Evolutionary conservation across 345 rosid genomes (phyloP), one percentile per base, ranked within the genome.

Genomic region (Chamaenerion angustifolium): DNA sequence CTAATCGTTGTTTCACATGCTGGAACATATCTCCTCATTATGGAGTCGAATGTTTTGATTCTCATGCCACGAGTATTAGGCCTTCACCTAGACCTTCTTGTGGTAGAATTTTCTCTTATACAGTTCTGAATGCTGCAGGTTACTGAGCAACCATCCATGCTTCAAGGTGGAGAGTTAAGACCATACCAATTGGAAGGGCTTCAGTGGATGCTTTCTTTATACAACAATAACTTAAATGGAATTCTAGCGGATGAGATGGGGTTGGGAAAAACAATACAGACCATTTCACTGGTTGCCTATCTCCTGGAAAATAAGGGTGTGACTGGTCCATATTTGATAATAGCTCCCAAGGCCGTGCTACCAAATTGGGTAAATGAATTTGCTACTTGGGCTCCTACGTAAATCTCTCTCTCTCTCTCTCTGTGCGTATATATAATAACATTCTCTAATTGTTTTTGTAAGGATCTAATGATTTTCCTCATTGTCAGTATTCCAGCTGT

Each of bases 231-330:
- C 67, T 80, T 93, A 42, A 93, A 93, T 66, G 99, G 99, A 46
- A 88, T 93, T 64, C 76, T 93, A 75, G 99, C 99, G 47, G 99
- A 93, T 69, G 99, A 93, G 79, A 93, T 93, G 99, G 99, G 99
- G 42, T 61, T 93, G 71, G 99, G 99, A 31, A 93, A 93, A 68
- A 88, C 99, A 48, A 93, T 93, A 56, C 99, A 93, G 68, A 93
- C 99, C 25, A 93, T 93, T 54, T 77, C 99, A 6, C 62, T 88
- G 67, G 70, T 93, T 62, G 95, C 96, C 1, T 82, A 93, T 74
- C 86, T 93, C 52, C 66, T 85, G 69, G 88, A 93, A 71, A 82
- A 76, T 69, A 93, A 88, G 66, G 80, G 80, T 51, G 86, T 88
- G 11, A 56, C 61, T 49, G 97, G 99, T 48, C 99, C 99, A n/a